Base-by-base conservation (phyloP, 306 rosid genomes). In the Astragalus membranaceus region DNA sequence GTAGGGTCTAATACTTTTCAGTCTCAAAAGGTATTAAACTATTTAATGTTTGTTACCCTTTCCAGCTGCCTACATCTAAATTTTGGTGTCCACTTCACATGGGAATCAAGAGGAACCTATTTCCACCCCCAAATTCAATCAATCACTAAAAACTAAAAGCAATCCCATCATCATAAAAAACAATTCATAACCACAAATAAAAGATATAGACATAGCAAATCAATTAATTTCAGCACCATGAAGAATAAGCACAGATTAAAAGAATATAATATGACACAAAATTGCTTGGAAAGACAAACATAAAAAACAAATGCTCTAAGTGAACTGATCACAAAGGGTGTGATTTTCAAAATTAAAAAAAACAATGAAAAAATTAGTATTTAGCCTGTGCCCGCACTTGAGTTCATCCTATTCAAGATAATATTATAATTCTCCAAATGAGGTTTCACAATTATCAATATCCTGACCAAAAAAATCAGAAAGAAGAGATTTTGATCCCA, bases 31-130 rank as follows among this genome's bases (percentile, higher is more conserved):
- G 13, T 11, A 54, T 26, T 54, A 46, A 53, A 12, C 15, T 41
- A 54, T 7, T 55, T 41, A 67, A 35, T 26, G 15, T 58, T 60
- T 47, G 29, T 67, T 2, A 71, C 14, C 57, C 48, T 51, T 41
- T 39, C 50, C 53, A 48, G 33, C 47, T 43, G 29, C 47, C 43
- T 35, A 12, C 51, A 49, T 75, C 61, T 30, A 47, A 55, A 75
- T 65, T 55, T 8, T 9, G 29, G 16, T 1, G 8, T 43, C 48
- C 17, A 33, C 4, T 73, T 73, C 23, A 57, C 61, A 33, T 3
- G 15, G 52, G 17, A 79, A 74, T 52, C 59, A 64, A 67, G 16
- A 58, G 11, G n/a, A 77, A 55, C 29, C 78, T 16, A 70, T 65
- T 69, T 52, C 8, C 63, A 71, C 52, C 53, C 48, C 65, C 30